These are phyloP conservation scores for Schizosaccharomyces versatilis DNA, from an alignment of 1,139 yeast genomes.

Conservation along the genomic window DNA sequence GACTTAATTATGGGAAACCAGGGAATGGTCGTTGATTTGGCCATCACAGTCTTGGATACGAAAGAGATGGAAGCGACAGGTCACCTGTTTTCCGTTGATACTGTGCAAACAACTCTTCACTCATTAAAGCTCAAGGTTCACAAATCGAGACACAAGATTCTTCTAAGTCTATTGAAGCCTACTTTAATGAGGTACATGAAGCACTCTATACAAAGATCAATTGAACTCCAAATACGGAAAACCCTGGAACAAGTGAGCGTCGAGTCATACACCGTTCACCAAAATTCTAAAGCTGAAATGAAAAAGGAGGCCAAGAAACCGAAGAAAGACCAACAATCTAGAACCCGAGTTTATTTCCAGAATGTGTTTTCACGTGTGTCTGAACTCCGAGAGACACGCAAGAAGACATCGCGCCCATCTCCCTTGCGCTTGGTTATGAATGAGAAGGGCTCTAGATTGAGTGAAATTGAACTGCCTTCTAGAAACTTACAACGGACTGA, in stretches of 20 bases:
- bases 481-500: conserved; percentile 10
- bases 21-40: conserved; percentile 11
- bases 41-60: conserved; percentile 5
- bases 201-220: conserved; percentile 12
- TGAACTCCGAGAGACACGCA: conserved; percentile 10
- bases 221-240: conserved; percentile 12
- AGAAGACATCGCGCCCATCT: conserved; percentile 6
- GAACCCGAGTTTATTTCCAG: conserved; percentile 10
- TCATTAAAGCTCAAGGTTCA: conserved; percentile 8
- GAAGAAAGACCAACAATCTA: conserved; percentile 5
- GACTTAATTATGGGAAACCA: conserved; percentile 12
- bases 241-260: conserved; percentile 11
- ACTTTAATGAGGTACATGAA: conserved; percentile 10
- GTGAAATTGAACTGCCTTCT: conserved; percentile 11
- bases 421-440: conserved; percentile 12
- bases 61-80: conserved; percentile 6
- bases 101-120: conserved; percentile 12
- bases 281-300: conserved; percentile 10
- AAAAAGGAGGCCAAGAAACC: conserved; percentile 6
- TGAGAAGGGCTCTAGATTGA: conserved; percentile 10
- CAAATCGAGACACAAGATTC: conserved; percentile 12
- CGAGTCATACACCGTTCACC: conserved; percentile 10
- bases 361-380: conserved; percentile 10
- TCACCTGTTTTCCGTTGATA: conserved; percentile 12
- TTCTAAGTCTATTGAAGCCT: conserved; percentile 12